Conservation (phyloP, 768 basidiomycete species). For the Mycena polygramma region DNA sequence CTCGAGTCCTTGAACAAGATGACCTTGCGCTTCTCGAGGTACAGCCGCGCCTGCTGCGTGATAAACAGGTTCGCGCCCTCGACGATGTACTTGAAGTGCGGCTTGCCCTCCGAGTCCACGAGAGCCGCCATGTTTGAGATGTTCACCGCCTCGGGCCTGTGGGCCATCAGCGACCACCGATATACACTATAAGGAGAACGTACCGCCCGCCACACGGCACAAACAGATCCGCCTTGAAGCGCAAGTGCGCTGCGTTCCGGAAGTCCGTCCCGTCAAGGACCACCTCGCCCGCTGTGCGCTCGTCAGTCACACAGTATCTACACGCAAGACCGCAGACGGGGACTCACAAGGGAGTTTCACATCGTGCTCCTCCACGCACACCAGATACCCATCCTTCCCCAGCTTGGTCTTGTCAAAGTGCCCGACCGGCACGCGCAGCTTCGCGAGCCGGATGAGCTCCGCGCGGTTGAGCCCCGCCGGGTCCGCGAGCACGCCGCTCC, state of each 20-base stretch:
- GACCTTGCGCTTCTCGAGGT: constrained; percentile 95
- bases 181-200: too few relatives aligned
- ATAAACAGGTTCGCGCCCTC: constrained; percentile 98
- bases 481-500: constrained; percentile 95
- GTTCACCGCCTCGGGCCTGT: constrained; percentile 91
- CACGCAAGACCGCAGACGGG: too few relatives aligned
- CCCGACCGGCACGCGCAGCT: constrained; percentile 80
- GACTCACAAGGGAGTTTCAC: constrained; percentile 91
- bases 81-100: constrained; percentile 97
- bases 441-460: constrained; percentile 93
- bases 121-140: constrained; percentile 94
- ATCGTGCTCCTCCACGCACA: constrained; percentile 95
- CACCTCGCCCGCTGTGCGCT: constrained; percentile 87
- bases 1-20: constrained; percentile 95
- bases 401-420: constrained; percentile 90
- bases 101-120: constrained; percentile 93
- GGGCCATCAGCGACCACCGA: too few relatives aligned
- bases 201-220: constrained; percentile 94
- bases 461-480: constrained; percentile 88
- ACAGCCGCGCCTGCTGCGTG: constrained; percentile 94
- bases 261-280: constrained; percentile 96
- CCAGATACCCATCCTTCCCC: constrained; percentile 93
- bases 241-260: constrained; percentile 93
- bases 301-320: too few relatives aligned
- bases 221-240: constrained; percentile 97